These are phyloP conservation scores for Wallemia ichthyophaga DNA, from an alignment of 1,284 basidiomycete genomes.

Conservation along the genomic window DNA sequence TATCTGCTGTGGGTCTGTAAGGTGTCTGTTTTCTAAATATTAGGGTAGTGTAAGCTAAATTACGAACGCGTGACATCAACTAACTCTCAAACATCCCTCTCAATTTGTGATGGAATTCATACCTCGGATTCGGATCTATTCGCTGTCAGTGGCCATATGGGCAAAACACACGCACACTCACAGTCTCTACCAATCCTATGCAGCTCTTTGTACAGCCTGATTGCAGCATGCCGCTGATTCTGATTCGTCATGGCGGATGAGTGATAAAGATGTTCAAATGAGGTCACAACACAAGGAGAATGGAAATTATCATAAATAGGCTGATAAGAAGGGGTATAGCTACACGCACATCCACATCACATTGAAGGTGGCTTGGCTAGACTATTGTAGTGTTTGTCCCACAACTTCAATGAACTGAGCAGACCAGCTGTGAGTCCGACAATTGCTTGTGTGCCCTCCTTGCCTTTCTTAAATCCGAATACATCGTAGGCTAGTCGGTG, in stretches of 20 bases:
- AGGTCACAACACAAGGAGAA: too few relatives aligned
- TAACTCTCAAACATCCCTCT: neutral
- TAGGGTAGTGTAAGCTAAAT: neutral
- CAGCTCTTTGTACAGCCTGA: neutral
- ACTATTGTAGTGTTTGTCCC: neutral
- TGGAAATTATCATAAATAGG: too few relatives aligned
- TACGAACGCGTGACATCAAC: neutral
- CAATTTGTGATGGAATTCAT: neutral
- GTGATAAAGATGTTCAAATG: too few relatives aligned
- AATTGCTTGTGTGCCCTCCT: neutral
- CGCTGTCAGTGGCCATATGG: too few relatives aligned
- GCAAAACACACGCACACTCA: too few relatives aligned
- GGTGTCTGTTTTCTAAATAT: neutral
- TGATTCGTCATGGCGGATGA: too few relatives aligned
- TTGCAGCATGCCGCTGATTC: neutral
- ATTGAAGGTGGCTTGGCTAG: neutral
- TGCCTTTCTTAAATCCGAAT: neutral
- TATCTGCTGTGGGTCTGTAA: neutral
- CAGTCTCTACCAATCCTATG: neutral
- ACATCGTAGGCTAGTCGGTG: neutral
- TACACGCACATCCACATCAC: too few relatives aligned
- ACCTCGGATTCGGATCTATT: neutral
- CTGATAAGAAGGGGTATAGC: too few relatives aligned
- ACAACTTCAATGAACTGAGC: neutral
- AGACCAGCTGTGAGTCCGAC: neutral